Conservation (phyloP, 768 basidiomycete genomes). For the Podaxis pistillaris region DNA sequence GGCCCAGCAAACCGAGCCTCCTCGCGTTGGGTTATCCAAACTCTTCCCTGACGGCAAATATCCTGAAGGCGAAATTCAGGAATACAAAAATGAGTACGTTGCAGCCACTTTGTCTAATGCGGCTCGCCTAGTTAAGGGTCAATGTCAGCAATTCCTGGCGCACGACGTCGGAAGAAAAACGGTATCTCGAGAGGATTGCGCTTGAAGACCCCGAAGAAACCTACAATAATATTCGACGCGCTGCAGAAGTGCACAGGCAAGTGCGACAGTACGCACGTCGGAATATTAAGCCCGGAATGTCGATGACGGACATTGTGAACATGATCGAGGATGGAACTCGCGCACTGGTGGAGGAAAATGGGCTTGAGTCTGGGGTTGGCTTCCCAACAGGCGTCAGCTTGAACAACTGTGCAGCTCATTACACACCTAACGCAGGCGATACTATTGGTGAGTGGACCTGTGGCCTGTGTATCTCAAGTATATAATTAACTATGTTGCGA, state of each 20-base stretch:
- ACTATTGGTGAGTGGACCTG: constrained; percentile 56
- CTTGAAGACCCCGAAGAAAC: constrained; percentile 82
- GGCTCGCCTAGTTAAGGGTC: constrained; percentile 7
- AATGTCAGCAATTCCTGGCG: constrained; percentile 76
- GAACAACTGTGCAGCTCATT: constrained; percentile 96
- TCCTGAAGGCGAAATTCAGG: constrained; percentile 89
- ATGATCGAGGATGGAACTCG: constrained; percentile 91
- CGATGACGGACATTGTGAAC: constrained; percentile 91
- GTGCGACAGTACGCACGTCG: constrained; percentile 82
- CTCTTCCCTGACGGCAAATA: constrained; percentile 85
- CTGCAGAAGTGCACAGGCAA: constrained; percentile 94
- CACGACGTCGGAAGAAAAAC: constrained; percentile 87
- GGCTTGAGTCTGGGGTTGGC: constrained; percentile 82
- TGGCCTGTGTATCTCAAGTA: not conserved
- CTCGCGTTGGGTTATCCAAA: constrained; percentile 83
- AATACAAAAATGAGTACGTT: constrained; percentile 89
- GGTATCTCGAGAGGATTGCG: constrained; percentile 73
- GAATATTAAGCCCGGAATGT: constrained; percentile 88
- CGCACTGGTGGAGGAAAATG: constrained; percentile 89
- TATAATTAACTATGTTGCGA: not conserved
- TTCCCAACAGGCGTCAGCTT: constrained; percentile 95
- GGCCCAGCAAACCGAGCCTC: constrained; percentile 84
- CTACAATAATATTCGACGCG: constrained; percentile 87
- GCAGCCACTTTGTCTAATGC: not conserved
- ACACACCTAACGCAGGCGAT: constrained; percentile 92